A percentile compares a stretch with the other conserved stretches of the same genome.
Conservation (phyloP, 208 protist species). For the Trichomonas tenax region DNA sequence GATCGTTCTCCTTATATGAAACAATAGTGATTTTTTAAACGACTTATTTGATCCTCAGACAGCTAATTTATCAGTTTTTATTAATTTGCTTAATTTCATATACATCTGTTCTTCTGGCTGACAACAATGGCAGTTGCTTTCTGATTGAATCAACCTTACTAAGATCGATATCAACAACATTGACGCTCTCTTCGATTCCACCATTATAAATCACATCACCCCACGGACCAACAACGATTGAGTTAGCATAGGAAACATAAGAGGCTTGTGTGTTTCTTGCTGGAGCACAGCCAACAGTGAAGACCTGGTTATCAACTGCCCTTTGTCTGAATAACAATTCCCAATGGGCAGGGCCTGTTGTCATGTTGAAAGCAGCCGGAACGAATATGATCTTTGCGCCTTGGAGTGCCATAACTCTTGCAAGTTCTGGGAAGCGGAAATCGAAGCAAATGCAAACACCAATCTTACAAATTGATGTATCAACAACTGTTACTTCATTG, state of each 20-base stretch:
- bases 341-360: constrained; percentile 91
- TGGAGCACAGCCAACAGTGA: constrained; percentile 71
- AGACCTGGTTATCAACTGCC: constrained; percentile 78
- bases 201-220: constrained; percentile 51
- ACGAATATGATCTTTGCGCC: constrained; percentile 73
- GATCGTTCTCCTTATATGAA: too few relatives aligned
- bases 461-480: constrained; percentile 44
- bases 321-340: constrained; percentile 61
- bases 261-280: constrained; percentile 56
- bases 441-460: constrained; percentile 95
- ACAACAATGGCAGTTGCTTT: constrained; percentile 32
- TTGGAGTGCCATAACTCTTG: constrained; percentile 42
- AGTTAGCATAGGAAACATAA: constrained; percentile 75
- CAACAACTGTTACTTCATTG: constrained; percentile 45
- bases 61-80: not conserved
- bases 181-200: constrained; percentile 43
- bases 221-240: constrained; percentile 69
- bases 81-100: constrained; percentile 32
- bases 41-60: too few relatives aligned
- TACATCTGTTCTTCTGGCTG: constrained; percentile 46
- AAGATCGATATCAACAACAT: constrained; percentile 52
- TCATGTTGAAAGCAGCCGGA: constrained; percentile 89
- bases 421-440: constrained; percentile 80
- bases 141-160: constrained; percentile 23
- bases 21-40: too few relatives aligned